Evolutionary conservation across 75 land plant genomes (phyloP), one percentile per base, ranked within the genome.

Genomic region (Cunninghamia lanceolata): DNA sequence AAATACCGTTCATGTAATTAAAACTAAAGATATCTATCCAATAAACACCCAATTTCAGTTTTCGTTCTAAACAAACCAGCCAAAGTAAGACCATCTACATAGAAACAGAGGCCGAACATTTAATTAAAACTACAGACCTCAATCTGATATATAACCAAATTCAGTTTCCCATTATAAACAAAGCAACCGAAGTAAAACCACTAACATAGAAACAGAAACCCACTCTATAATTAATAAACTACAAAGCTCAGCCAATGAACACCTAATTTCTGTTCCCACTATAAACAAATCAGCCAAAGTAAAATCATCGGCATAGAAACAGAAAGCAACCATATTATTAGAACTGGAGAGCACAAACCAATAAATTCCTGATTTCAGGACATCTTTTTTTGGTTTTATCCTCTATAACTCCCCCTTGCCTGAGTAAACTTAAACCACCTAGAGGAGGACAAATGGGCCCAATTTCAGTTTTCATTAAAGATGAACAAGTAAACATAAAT

Each of bases 391-490:
- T 50, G 15, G 1, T 40, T 40, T 50, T 50, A 50, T 15, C 13
- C 16, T 50, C 53, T 14, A 14, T 14, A 50, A 13, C 53, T 50
- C 16, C 53, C 2, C 53, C 53, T 3, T 0, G 53, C 15, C 53
- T 50, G 16, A 13, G 53, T 50, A 50, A 14, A 14, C 2, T 50
- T 50, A 50, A 50, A 50, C 16, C 16, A 14, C 14, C 53, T 50
- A 50, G 53, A 50, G 15, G 52, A 47, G 52, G 53, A 50, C 14
- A 50, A 50, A 13, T 50, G 53, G 53, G 73, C 38, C 13, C 83
- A 89, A 46, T 91, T 90, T 88, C 91, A 89, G 40, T 89, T 30
- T 47, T 45, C 84, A 21, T 21, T 19, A 56, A 56, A 13, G 53
- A 56, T 56, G 28, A 21, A 21, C 6, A 17, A 56, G 25, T 17